A percentile compares a stretch with the other conserved stretches of the same genome.
Evolutionary conservation across 2,329 filamentous ascomycete species (phyloP).

Genomic region (Epichloe festucae): DNA sequence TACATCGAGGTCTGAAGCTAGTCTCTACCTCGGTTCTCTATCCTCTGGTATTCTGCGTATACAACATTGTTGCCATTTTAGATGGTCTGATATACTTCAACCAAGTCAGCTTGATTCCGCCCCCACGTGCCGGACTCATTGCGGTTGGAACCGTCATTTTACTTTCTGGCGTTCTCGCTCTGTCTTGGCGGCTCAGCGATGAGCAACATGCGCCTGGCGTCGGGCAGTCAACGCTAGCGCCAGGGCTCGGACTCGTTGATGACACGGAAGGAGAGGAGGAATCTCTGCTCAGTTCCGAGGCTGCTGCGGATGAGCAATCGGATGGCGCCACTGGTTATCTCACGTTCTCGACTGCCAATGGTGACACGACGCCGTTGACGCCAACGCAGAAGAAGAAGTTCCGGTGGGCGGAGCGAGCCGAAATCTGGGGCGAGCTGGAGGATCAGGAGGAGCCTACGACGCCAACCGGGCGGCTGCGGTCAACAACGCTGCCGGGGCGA

Average conservation of each 20-base stretch:
- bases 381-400: slow-evolving; percentile 31
- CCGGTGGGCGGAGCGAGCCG: slow-evolving; percentile 53
- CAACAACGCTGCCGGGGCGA: slow-evolving; percentile 33
- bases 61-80: slow-evolving; percentile 96
- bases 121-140: slow-evolving; percentile 67
- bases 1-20: slow-evolving; percentile 85
- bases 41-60: slow-evolving; percentile 94
- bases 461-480: slow-evolving; percentile 28
- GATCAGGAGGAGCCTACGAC: slow-evolving; percentile 46
- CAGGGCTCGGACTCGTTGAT: slow-evolving; percentile 71
- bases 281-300: slow-evolving; percentile 36
- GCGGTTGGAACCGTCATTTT: slow-evolving; percentile 77
- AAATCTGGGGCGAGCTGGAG: slow-evolving; percentile 82
- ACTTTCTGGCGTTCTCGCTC: slow-evolving; percentile 72
- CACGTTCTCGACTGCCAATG: slow-evolving; percentile 31
- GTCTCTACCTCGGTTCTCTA: slow-evolving; percentile 94
- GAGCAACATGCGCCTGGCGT: slow-evolving; percentile 50
- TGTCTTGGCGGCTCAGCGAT: slow-evolving; percentile 87
- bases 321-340: slow-evolving; percentile 29
- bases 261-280: slow-evolving; percentile 51
- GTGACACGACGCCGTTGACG: slow-evolving; percentile 20
- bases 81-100: slow-evolving; percentile 96
- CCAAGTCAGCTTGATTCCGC: slow-evolving; percentile 68
- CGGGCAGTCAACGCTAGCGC: slow-evolving; percentile 58
- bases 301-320: slow-evolving; percentile 29